A percentile compares a stretch with the other conserved stretches of the same genome.
Conservation (phyloP, 2,329 filamentous ascomycete species). For the Aaosphaeria pasadenensis region DNA sequence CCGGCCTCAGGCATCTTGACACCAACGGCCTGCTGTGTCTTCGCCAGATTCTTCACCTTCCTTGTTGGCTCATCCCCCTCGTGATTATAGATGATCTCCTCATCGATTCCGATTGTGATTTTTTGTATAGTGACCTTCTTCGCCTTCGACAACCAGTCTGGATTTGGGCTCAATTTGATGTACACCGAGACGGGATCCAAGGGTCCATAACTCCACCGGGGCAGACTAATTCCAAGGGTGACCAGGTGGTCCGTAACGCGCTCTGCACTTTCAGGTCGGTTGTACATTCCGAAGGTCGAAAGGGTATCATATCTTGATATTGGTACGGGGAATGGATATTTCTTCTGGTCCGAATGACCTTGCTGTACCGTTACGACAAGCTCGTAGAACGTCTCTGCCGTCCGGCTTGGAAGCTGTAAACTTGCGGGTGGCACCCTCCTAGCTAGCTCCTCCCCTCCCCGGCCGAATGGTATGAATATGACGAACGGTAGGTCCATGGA, state of each 20-base stretch:
- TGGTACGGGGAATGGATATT: conserved; percentile 87
- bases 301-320: conserved; percentile 93
- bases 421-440: conserved; percentile 89
- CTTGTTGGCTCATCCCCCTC: conserved; percentile 93
- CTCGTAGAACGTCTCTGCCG: conserved; percentile 97
- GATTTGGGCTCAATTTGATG: conserved; percentile 89
- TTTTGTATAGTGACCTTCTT: conserved; percentile 90
- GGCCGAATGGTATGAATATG: conserved; percentile 92
- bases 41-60: conserved; percentile 82
- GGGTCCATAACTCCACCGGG: conserved; percentile 94
- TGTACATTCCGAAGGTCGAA: conserved; percentile 99
- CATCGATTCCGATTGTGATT: conserved; percentile 90
- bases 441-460: conserved; percentile 85
- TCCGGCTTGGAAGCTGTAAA: conserved; percentile 83
- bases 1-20: conserved; percentile 86
- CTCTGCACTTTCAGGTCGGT: conserved; percentile 85
- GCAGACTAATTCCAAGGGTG: conserved; percentile 85
- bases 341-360: conserved; percentile 79
- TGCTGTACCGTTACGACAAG: conserved; percentile 95
- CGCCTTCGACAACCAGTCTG: conserved; percentile 86
- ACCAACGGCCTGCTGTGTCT: conserved; percentile 76
- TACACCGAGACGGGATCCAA: conserved; percentile 94
- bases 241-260: conserved; percentile 86
- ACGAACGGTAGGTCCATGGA: conserved; percentile 98
- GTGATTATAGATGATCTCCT: conserved; percentile 98